Conservation (phyloP, 495 filamentous ascomycete genomes). For the Hypoxylon fuscum region DNA sequence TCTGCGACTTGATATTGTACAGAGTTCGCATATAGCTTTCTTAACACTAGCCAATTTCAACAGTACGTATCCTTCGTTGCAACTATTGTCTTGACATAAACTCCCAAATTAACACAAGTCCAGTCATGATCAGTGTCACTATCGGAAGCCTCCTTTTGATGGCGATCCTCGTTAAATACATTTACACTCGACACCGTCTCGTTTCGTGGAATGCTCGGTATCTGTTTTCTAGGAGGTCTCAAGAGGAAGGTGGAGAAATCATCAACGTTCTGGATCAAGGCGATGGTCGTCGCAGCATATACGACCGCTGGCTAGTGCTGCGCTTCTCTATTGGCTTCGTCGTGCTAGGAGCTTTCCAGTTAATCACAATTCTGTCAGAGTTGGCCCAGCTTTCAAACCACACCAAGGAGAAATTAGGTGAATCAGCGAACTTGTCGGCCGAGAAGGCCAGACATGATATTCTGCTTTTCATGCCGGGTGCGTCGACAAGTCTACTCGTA, state of each 20-base stretch:
- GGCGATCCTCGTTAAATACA: slow-evolving; percentile 55
- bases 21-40: slow-evolving; percentile 43
- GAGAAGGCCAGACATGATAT: slow-evolving; percentile 51
- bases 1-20: slow-evolving; percentile 43
- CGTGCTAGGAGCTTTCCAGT: slow-evolving; percentile 55
- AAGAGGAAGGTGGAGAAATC: slow-evolving; percentile 20
- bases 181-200: slow-evolving; percentile 52
- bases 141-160: slow-evolving; percentile 52
- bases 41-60: slow-evolving; percentile 52
- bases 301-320: slow-evolving; percentile 57
- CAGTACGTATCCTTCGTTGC: slow-evolving; percentile 43
- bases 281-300: slow-evolving; percentile 46
- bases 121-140: slow-evolving; percentile 54
- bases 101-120: background rate
- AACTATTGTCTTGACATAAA: background rate
- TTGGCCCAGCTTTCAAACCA: slow-evolving; percentile 49
- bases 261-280: slow-evolving; percentile 30
- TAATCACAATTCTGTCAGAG: slow-evolving; percentile 54
- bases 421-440: slow-evolving; percentile 46
- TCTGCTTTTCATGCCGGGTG: slow-evolving; percentile 54
- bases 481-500: slow-evolving; percentile 50
- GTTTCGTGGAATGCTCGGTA: slow-evolving; percentile 51
- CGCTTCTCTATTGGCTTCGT: slow-evolving; percentile 58
- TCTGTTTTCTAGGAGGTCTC: slow-evolving; percentile 33
- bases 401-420: slow-evolving; percentile 43